Conservation (phyloP, 108 stramenopile species). For the Bacterosira constricta region DNA sequence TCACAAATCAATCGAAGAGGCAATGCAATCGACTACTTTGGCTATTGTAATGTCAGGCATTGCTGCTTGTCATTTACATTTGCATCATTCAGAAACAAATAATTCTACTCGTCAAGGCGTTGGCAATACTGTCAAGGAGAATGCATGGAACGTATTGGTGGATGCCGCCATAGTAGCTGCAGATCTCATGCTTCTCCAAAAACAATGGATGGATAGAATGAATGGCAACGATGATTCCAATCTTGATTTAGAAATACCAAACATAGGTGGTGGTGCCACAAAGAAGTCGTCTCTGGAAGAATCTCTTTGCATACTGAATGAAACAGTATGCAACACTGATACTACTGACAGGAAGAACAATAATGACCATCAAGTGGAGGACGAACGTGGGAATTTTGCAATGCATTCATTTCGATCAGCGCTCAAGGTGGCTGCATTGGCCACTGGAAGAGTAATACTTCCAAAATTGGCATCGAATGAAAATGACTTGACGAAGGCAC, state of each 20-base stretch:
- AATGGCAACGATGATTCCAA: background rate
- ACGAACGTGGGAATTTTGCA: slow-evolving; percentile 31
- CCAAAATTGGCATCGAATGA: slow-evolving; percentile 12
- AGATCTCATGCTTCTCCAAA: slow-evolving; percentile 15
- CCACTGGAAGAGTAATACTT: slow-evolving; percentile 34
- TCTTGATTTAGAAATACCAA: too few relatives aligned
- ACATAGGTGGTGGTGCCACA: background rate
- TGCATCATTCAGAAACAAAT: slow-evolving; percentile 5
- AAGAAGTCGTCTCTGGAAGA: slow-evolving; percentile 11
- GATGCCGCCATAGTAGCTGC: slow-evolving; percentile 27
- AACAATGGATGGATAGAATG: background rate
- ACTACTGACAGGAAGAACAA: background rate
- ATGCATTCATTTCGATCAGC: slow-evolving; percentile 39
- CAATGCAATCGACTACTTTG: slow-evolving; percentile 31
- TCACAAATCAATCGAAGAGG: slow-evolving; percentile 5
- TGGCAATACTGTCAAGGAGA: background rate
- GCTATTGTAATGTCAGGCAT: slow-evolving; percentile 45
- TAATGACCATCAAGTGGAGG: background rate
- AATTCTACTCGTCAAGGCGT: background rate
- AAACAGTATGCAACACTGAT: slow-evolving; percentile 1
- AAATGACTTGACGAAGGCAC: background rate
- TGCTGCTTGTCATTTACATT: slow-evolving; percentile 32
- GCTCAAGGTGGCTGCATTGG: slow-evolving; percentile 39
- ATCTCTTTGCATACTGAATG: slow-evolving; percentile 18
- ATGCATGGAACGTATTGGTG: slow-evolving; percentile 36